These are phyloP conservation scores for Pterocarpus macrocarpus DNA, from an alignment of 306 rosid genomes.

Conservation along the genomic window DNA sequence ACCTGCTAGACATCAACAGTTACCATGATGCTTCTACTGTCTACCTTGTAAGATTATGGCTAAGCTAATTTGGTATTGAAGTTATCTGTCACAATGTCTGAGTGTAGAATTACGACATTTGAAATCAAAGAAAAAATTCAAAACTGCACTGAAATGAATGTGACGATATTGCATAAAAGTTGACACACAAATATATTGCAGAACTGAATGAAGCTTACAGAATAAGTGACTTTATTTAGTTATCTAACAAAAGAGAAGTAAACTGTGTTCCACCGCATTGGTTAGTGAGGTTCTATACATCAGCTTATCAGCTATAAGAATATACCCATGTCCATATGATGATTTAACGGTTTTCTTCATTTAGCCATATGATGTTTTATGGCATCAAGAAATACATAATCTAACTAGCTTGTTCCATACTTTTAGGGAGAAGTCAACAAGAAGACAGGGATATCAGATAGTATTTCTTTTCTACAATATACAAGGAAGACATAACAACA, in stretches of 20 bases:
- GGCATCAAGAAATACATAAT: not conserved
- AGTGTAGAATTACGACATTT: conserved; percentile 23
- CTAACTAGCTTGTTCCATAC: not conserved
- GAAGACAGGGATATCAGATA: conserved; percentile 5
- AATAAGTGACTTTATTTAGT: conserved; percentile 5
- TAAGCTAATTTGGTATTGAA: conserved; percentile 11
- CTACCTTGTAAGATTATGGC: conserved; percentile 13
- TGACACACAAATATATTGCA: conserved; percentile 25
- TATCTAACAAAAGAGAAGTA: conserved; percentile 21
- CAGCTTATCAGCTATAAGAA: conserved; percentile 31
- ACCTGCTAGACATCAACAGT: conserved; percentile 20
- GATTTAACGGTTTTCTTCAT: conserved; percentile 3
- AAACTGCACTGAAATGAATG: conserved; percentile 6
- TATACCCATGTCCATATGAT: not conserved
- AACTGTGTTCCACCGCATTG: conserved; percentile 28
- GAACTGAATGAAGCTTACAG: not conserved
- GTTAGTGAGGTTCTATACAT: conserved; percentile 26
- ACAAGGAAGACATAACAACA: conserved; percentile 36
- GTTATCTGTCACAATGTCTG: not conserved
- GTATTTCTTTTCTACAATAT: conserved; percentile 33
- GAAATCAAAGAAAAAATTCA: conserved; percentile 12
- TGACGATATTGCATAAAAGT: not conserved
- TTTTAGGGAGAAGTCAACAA: conserved; percentile 14
- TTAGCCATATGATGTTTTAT: not conserved
- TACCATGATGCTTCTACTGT: conserved; percentile 22